Percentiles rank a stretch among this genome's conserved stretches.
These are phyloP conservation scores for Arabis alpina DNA, from an alignment of 345 rosid genomes.

Conservation along the genomic window DNA sequence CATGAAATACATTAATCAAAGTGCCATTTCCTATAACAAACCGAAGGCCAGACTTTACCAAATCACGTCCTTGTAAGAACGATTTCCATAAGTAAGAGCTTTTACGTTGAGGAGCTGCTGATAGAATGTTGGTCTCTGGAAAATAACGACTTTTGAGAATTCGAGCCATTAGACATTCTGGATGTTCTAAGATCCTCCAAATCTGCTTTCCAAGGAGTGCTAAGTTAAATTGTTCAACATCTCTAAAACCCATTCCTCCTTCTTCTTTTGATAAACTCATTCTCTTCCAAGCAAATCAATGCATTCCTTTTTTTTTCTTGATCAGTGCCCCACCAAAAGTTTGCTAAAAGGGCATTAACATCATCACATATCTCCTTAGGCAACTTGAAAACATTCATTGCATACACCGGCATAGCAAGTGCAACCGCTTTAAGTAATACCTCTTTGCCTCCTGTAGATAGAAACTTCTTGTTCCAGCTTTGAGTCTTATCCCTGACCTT, in stretches of 20 bases:
- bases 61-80: too few relatives aligned
- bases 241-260: neutral
- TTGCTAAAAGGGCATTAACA: too few relatives aligned
- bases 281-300: neutral
- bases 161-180: too few relatives aligned
- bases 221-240: neutral
- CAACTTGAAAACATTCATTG: neutral
- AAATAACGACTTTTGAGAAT: too few relatives aligned
- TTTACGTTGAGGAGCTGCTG: too few relatives aligned
- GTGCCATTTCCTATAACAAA: too few relatives aligned
- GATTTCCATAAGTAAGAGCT: too few relatives aligned
- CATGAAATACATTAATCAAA: too few relatives aligned
- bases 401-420: neutral
- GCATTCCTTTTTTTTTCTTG: neutral
- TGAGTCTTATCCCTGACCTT: neutral
- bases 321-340: neutral
- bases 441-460: neutral
- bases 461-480: neutral
- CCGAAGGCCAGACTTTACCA: too few relatives aligned
- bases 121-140: too few relatives aligned
- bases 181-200: too few relatives aligned
- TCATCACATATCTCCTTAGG: neutral
- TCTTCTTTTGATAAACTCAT: neutral
- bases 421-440: neutral
- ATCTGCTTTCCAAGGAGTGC: neutral